These are phyloP conservation scores for Talaromyces pinophilus DNA, from an alignment of 2,329 filamentous ascomycete genomes.

Conservation along the genomic window DNA sequence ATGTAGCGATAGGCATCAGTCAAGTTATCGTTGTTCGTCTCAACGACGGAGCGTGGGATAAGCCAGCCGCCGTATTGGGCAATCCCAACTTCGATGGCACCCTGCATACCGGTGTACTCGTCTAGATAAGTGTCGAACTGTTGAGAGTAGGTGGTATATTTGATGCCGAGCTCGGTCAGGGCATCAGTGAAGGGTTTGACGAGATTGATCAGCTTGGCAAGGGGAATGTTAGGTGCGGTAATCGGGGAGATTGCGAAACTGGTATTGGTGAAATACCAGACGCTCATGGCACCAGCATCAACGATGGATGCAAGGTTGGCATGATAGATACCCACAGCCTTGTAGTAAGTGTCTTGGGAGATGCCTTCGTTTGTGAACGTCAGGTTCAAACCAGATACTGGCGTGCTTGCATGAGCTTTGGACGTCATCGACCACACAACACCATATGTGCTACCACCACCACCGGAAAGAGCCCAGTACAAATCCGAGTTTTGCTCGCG, in stretches of 20 bases:
- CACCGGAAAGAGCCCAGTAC: conserved; percentile 55
- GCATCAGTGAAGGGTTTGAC: conserved; percentile 45
- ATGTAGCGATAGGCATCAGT: conserved; percentile 38
- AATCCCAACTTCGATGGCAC: conserved; percentile 19
- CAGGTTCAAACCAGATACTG: neutral
- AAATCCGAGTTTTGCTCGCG: conserved; percentile 37
- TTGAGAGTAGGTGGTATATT: conserved; percentile 32
- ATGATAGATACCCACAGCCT: conserved; percentile 52
- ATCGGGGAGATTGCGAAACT: neutral
- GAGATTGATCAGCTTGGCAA: conserved; percentile 39
- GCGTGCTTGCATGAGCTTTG: conserved; percentile 1
- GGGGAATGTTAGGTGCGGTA: conserved; percentile 45
- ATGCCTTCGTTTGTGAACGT: conserved; percentile 4
- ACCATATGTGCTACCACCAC: conserved; percentile 55
- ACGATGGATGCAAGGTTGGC: conserved; percentile 52
- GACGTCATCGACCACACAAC: conserved; percentile 37
- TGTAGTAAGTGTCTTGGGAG: conserved; percentile 36
- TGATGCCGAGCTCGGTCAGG: conserved; percentile 41
- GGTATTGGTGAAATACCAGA: conserved; percentile 11
- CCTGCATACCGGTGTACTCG: conserved; percentile 27
- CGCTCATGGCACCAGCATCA: conserved; percentile 47
- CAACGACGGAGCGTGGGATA: conserved; percentile 38
- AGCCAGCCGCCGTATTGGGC: conserved; percentile 38
- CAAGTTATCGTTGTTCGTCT: conserved; percentile 34
- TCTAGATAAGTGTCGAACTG: conserved; percentile 37